Evolutionary conservation across 2,329 filamentous ascomycete genomes (phyloP).

Genomic region (Amesomyces nigricolor): DNA sequence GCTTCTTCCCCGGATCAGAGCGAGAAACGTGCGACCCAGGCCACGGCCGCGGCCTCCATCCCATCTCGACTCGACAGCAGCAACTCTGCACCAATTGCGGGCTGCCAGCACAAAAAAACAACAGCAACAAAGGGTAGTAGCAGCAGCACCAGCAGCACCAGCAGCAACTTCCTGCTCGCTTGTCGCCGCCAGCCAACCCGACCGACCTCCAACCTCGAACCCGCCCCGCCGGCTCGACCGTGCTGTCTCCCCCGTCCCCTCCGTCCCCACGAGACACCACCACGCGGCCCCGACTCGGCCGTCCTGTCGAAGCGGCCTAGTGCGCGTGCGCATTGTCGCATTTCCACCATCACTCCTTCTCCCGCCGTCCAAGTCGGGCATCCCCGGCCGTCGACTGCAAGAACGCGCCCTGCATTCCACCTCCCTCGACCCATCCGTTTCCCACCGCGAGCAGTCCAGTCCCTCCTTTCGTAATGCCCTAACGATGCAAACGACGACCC

Average conservation of each 20-base stretch:
- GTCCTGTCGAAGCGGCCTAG: not conserved
- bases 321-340: not conserved
- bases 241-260: not conserved
- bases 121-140: constrained; percentile 1
- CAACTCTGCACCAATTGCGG: constrained; percentile 13
- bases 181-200: not conserved
- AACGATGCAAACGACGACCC: constrained; percentile 36
- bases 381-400: constrained; percentile 12
- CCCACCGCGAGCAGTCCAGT: constrained; percentile 10
- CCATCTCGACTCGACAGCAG: constrained; percentile 2
- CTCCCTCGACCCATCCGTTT: constrained; percentile 10
- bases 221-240: not conserved
- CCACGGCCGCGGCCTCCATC: constrained; percentile 7
- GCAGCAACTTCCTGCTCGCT: too few relatives aligned
- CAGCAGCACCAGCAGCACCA: not conserved
- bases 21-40: constrained; percentile 4
- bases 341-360: not conserved
- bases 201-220: constrained; percentile 3
- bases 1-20: constrained; percentile 6
- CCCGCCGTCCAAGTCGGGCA: not conserved
- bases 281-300: not conserved
- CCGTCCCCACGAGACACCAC: not conserved
- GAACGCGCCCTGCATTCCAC: constrained; percentile 26
- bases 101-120: not conserved
- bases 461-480: constrained; percentile 29